phyloP scores from a whole-genome alignment of 1,284 basidiomycete species.

The Cutaneotrichosporon cavernicola region DNA sequence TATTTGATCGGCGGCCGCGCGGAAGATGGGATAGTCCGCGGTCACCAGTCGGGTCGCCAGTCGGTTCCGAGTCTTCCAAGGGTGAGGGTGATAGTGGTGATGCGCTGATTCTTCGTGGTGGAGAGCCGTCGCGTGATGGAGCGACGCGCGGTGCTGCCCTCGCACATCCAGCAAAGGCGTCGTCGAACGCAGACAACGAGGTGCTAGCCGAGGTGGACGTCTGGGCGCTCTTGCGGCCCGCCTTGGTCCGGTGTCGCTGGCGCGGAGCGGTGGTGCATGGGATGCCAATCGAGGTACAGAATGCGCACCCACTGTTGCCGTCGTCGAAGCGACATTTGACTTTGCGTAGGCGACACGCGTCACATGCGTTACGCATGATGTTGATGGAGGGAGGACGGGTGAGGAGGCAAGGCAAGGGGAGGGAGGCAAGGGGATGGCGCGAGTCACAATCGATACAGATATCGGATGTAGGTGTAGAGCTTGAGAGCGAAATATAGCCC shows the following conservation, averaged over 20 bases:
- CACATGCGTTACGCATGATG: constrained; percentile 12
- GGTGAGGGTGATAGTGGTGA: background rate
- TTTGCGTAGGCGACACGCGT: constrained; percentile 18
- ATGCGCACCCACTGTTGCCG: constrained; percentile 1
- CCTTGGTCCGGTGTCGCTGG: constrained; percentile 14
- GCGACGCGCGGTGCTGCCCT: background rate
- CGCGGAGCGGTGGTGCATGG: constrained; percentile 10
- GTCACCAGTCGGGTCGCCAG: background rate
- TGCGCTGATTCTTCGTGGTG: background rate
- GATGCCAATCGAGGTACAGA: constrained; percentile 19
- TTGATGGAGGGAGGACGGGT: background rate
- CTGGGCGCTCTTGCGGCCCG: background rate
- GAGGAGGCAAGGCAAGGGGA: background rate
- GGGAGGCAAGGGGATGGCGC: background rate
- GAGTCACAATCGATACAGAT: background rate
- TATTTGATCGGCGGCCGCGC: background rate
- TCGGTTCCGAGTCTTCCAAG: background rate
- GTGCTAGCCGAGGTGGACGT: background rate
- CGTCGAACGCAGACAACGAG: background rate
- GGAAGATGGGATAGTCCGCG: background rate
- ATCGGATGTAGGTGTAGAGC: background rate
- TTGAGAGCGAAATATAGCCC: background rate
- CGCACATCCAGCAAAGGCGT: background rate
- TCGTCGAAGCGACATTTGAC: constrained; percentile 11
- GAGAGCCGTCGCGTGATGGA: background rate